Conservation (phyloP, 1,284 basidiomycete genomes). For the Pseudozyma thailandica region DNA sequence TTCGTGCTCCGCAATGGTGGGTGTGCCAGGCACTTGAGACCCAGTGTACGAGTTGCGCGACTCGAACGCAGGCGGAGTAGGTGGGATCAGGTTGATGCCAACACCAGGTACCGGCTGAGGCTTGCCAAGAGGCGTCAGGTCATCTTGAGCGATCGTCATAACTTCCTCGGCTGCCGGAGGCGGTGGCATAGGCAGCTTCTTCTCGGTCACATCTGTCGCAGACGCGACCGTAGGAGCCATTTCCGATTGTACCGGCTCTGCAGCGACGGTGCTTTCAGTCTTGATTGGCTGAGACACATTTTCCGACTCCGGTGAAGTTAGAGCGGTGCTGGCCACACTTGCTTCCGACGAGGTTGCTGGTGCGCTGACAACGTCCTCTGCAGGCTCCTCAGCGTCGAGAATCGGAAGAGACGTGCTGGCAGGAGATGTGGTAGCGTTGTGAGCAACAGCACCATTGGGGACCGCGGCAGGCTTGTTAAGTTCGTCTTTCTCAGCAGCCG, state of each 20-base stretch:
- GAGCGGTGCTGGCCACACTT: constrained; percentile 50
- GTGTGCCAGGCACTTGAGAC: constrained; percentile 35
- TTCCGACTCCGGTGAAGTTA: constrained; percentile 43
- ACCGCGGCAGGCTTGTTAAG: neutral
- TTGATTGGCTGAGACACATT: neutral
- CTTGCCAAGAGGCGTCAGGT: constrained; percentile 46
- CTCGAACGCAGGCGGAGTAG: constrained; percentile 59
- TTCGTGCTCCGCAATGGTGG: constrained; percentile 34
- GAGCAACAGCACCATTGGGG: neutral
- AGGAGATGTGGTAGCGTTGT: neutral
- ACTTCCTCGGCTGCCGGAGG: constrained; percentile 35
- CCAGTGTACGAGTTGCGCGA: constrained; percentile 35
- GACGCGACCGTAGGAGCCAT: constrained; percentile 2
- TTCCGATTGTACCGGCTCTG: constrained; percentile 4
- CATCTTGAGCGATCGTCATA: constrained; percentile 28
- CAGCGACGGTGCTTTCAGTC: constrained; percentile 1
- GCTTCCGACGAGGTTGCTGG: constrained; percentile 35
- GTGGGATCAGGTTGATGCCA: constrained; percentile 62
- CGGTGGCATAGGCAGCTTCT: constrained; percentile 56
- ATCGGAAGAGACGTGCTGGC: neutral
- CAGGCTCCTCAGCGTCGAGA: neutral
- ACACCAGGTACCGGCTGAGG: constrained; percentile 24
- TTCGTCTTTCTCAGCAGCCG: too few species aligned
- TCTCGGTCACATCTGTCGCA: constrained; percentile 17
- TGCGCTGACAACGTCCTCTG: constrained; percentile 9